Base-by-base conservation (phyloP, 805 yeast genomes). In the Spathaspora arborariae region DNA sequence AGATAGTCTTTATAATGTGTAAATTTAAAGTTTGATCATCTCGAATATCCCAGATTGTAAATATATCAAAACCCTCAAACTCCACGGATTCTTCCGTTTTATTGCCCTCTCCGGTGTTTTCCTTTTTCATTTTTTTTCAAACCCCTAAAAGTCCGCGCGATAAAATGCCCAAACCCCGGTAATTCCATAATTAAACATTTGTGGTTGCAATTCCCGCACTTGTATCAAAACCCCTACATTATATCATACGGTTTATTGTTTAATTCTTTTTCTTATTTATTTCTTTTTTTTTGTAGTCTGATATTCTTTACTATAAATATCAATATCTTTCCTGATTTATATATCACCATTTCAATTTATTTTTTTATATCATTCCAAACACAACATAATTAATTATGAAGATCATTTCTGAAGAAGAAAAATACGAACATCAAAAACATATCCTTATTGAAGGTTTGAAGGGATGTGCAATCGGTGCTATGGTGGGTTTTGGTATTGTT, bases 391-490 rank as follows among this genome's bases (percentile, higher is more conserved):
- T 16, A 26, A 74, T 27, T 26, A 85, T 86, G 94, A 86, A 85
- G 75, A 65, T 85, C 51, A 70, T 82, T 39, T 68, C 83, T 24
- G 72, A 76, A 49, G 87, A 84, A 62, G 91, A 86, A 68, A 72
- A 80, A 49, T 74, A 74, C 45, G 89, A 81, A 18, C 90, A 86
- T 64, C 73, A 74, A 57, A 70, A 74, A 52, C 79, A 80, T 50
- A 78, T 84, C 18, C 59, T 77, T 10, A 55, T 62, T 7, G 92
- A 90, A 62, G 89, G 84, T 45, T 27, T 75, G 18, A 76, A 81
- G 55, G 91, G 91, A 52, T 67, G 75, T 22, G 62, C 66, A 5
- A 62, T 74, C 7, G 96, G 96, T 45, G 59, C 78, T 1, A 64
- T 70, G 4, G 56, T 80, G n/a, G 79, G 92, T 2, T 67, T 69